These are phyloP conservation scores for Heterobasidion irregulare DNA, from an alignment of 1,284 basidiomycete genomes.

Conservation along the genomic window DNA sequence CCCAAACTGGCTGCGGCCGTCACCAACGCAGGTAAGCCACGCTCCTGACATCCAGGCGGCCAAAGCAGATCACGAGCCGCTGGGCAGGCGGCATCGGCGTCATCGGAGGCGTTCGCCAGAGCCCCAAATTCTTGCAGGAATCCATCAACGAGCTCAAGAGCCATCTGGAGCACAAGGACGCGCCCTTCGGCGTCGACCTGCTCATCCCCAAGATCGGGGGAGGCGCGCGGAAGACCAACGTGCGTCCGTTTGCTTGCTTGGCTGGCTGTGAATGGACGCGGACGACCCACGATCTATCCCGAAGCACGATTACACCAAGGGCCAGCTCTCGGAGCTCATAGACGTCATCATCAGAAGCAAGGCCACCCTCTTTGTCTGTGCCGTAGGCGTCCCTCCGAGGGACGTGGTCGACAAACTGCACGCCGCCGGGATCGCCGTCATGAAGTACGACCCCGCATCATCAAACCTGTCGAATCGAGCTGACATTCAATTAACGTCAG, in stretches of 20 bases:
- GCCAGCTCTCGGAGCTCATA: constrained; percentile 66
- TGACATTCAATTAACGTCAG: constrained; percentile 23
- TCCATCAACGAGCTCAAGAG: constrained; percentile 64
- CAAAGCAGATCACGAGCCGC: background rate
- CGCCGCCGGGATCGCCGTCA: constrained; percentile 68
- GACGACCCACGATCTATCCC: background rate
- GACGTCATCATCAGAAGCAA: constrained; percentile 76
- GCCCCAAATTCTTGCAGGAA: constrained; percentile 55
- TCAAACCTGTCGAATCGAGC: background rate
- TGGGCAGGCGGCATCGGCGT: constrained; percentile 68
- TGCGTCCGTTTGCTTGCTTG: constrained; percentile 19
- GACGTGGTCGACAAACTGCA: constrained; percentile 78
- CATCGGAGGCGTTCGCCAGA: constrained; percentile 73
- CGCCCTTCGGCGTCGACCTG: constrained; percentile 79
- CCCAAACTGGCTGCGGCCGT: constrained; percentile 72
- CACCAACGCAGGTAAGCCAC: constrained; percentile 54
- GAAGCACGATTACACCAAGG: constrained; percentile 70
- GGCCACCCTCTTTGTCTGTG: constrained; percentile 76
- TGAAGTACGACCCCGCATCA: constrained; percentile 56
- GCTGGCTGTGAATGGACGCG: background rate
- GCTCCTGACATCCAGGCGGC: background rate
- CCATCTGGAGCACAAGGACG: constrained; percentile 61
- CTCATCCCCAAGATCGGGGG: constrained; percentile 76
- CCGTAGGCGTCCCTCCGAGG: constrained; percentile 79
- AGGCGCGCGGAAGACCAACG: constrained; percentile 75